Conservation (phyloP, 2,329 filamentous ascomycete genomes). For the Pseudogymnoascus sp. region DNA sequence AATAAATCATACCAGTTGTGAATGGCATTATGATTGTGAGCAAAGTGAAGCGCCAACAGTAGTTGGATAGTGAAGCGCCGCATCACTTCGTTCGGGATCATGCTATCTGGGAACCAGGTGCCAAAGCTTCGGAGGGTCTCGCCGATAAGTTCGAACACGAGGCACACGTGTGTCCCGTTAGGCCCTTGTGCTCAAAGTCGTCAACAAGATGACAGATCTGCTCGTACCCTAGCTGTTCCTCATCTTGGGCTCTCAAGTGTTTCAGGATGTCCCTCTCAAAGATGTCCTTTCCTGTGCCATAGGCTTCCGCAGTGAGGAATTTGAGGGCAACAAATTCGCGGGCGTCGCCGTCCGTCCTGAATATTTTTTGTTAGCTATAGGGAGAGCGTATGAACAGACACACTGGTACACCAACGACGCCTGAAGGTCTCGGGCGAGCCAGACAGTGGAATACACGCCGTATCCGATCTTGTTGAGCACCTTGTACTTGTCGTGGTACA, state of each 20-base stretch:
- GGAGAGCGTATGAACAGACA: not conserved
- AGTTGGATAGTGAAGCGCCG: too few species aligned
- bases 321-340: not conserved
- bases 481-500: constrained; percentile 18
- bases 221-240: constrained; percentile 15
- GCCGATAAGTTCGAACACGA: constrained; percentile 31
- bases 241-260: constrained; percentile 12
- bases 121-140: too few species aligned
- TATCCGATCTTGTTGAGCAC: constrained; percentile 25
- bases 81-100: too few species aligned
- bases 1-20: too few species aligned
- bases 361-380: not conserved
- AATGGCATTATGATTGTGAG: too few species aligned
- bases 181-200: constrained; percentile 26
- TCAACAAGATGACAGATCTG: constrained; percentile 24
- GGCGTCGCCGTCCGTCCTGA: not conserved
- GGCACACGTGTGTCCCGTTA: constrained; percentile 30
- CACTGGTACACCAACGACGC: not conserved
- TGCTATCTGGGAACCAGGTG: too few species aligned
- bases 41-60: too few species aligned
- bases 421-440: constrained; percentile 18
- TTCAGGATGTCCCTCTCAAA: constrained; percentile 20
- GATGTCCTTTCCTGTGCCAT: constrained; percentile 14
- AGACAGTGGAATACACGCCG: constrained; percentile 23
- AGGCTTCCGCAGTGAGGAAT: constrained; percentile 8